These are phyloP conservation scores for Fusarium sp. DNA, from an alignment of 2,329 filamentous ascomycete species.

Conservation along the genomic window DNA sequence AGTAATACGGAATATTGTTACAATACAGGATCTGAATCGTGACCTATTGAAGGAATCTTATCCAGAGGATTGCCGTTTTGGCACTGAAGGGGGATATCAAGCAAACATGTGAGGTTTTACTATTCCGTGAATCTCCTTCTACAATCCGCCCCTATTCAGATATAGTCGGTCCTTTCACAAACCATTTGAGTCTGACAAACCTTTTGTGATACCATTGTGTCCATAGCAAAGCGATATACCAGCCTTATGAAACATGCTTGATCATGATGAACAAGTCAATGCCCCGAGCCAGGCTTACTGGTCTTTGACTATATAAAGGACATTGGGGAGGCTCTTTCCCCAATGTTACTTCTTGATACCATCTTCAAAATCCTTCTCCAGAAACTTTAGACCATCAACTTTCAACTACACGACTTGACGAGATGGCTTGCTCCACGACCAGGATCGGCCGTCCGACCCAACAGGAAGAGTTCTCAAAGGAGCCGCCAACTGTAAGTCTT, in stretches of 20 bases:
- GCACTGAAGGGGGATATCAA: background rate
- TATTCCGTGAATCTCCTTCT: background rate
- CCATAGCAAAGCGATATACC: background rate
- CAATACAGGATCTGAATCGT: background rate
- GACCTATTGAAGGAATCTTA: background rate
- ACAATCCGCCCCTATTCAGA: background rate
- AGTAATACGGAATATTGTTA: background rate
- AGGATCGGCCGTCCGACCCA: conserved; percentile 1
- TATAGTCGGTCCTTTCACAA: conserved; percentile 29
- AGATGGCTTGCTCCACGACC: conserved; percentile 16
- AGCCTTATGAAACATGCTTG: conserved; percentile 32
- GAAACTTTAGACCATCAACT: background rate
- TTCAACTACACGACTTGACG: background rate
- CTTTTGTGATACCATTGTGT: conserved; percentile 24
- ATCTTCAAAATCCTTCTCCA: background rate
- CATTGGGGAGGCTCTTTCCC: background rate
- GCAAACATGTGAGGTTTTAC: background rate
- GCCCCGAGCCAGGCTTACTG: background rate
- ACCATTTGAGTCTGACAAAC: conserved; percentile 7
- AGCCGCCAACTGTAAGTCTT: conserved; percentile 39
- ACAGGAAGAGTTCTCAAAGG: conserved; percentile 27
- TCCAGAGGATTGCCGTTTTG: background rate
- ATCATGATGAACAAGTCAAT: background rate
- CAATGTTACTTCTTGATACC: background rate
- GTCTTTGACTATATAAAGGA: background rate